Base-by-base conservation (phyloP, 257 asterid species). In the Ballota nigra region DNA sequence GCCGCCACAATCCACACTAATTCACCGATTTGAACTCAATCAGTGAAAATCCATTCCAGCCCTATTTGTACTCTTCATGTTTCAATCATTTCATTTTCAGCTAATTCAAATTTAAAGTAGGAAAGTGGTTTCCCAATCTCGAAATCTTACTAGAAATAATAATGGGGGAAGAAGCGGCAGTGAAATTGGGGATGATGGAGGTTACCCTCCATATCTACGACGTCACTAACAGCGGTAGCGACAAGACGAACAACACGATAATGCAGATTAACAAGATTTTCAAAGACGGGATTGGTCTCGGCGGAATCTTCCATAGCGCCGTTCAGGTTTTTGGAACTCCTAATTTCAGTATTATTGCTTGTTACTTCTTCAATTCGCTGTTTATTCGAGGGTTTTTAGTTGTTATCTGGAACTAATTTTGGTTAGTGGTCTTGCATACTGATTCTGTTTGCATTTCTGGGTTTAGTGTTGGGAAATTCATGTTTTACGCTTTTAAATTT, bases 261-360 rank as follows among this genome's bases (percentile, higher is more conserved):
- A 74, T 90, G 84, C 96, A 90, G 84, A 90, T 92, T 89, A 92
- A 92, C 77, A 90, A 84, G 93, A 74, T 92, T 80, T 90, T 92
- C 90, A 92, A 92, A 77, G 98, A 92, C 66, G 96, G 98, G 20
- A 90, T 92, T 71, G 97, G 98, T 34, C 85, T 92, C 49, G 98
- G 98, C 19, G 98, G 98, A 55, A 92, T 92, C 70, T 92, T 92
- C 80, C 98, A 92, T 81, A 90, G 97, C 85, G 98, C 97, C 33
- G 89, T 92, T 23, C 97, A 92, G 98, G 98, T 77, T 34, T 55
- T 34, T 10, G 9, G 19, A 61, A 26, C 63, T 68, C 13, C 45
- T 60, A 19, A 34, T 71, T 61, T 41, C 20, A 53, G 2, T 68
- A 11, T 24, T 65, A 33, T 52, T 52, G 73, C 29, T 29, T 31